Evolutionary conservation across 192 early-diverging fungal species (phyloP).

Genomic region (Rhizophagus clarus): DNA sequence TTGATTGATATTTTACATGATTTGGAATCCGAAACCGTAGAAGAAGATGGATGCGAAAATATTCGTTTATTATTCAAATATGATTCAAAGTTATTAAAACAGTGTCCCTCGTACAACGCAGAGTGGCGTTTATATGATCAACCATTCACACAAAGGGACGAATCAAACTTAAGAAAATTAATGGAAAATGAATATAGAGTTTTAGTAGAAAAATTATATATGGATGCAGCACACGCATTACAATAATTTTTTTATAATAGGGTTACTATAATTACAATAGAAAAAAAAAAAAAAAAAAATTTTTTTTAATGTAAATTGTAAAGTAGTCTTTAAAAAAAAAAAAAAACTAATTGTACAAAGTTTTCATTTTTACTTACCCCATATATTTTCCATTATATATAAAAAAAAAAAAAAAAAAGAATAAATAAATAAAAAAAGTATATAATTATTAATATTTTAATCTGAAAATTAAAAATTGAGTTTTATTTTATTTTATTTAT

Average conservation of each 20-base stretch:
- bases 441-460: no score
- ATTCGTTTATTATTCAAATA: neutral
- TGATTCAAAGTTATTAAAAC: neutral
- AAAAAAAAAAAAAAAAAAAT: no score
- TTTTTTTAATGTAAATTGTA: no score
- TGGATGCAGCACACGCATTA: neutral
- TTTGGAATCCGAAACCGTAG: neutral
- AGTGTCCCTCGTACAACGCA: neutral
- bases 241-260: neutral
- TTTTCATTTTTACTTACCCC: no score
- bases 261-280: no score
- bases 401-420: no score
- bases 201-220: neutral
- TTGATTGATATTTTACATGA: neutral
- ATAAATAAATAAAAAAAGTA: no score
- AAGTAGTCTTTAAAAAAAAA: no score
- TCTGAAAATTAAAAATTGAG: no score
- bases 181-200: constrained; percentile 12
- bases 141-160: neutral
- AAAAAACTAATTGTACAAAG: no score
- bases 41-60: neutral
- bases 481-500: no score
- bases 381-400: no score
- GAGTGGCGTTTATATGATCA: neutral
- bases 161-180: neutral